These are phyloP conservation scores for Saturnispora mendoncae DNA, from an alignment of 805 yeast species.

Conservation along the genomic window DNA sequence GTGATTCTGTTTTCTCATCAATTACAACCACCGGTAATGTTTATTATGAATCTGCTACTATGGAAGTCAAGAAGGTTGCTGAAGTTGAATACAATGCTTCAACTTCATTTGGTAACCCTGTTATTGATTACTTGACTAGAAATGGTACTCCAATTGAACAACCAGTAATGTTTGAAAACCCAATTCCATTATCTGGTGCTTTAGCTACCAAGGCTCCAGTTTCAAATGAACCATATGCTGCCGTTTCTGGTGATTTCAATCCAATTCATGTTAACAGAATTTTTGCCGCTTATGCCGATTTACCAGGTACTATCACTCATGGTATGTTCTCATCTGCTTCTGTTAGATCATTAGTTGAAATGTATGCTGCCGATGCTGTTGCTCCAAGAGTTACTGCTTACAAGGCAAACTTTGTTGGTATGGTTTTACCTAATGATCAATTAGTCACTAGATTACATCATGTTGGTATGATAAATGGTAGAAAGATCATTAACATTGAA, in stretches of 20 bases:
- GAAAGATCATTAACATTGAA: conserved; percentile 91
- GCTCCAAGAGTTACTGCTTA: conserved; percentile 94
- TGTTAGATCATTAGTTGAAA: conserved; percentile 89
- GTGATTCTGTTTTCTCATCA: conserved; percentile 63
- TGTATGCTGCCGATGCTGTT: conserved; percentile 97
- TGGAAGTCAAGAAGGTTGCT: conserved; percentile 79
- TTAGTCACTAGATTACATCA: conserved; percentile 85
- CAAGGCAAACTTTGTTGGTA: conserved; percentile 84
- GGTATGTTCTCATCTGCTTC: conserved; percentile 98
- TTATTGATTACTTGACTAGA: conserved; percentile 84
- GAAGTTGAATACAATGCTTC: conserved; percentile 79
- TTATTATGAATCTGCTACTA: conserved; percentile 81
- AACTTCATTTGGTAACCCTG: conserved; percentile 94
- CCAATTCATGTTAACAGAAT: conserved; percentile 97
- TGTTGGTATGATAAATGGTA: conserved; percentile 97
- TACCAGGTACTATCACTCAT: conserved; percentile 97
- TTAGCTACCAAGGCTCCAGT: conserved; percentile 78
- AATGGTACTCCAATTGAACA: conserved; percentile 92
- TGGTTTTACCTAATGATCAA: conserved; percentile 94
- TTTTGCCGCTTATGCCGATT: conserved; percentile 83
- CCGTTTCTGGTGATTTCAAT: conserved; percentile 95
- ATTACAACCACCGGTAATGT: conserved; percentile 82
- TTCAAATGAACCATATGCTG: conserved; percentile 93
- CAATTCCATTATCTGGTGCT: conserved; percentile 70
- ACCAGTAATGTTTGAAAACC: conserved; percentile 81